Base-by-base conservation (phyloP, 1,139 yeast species). In the Yamadazyma diddensiae region DNA sequence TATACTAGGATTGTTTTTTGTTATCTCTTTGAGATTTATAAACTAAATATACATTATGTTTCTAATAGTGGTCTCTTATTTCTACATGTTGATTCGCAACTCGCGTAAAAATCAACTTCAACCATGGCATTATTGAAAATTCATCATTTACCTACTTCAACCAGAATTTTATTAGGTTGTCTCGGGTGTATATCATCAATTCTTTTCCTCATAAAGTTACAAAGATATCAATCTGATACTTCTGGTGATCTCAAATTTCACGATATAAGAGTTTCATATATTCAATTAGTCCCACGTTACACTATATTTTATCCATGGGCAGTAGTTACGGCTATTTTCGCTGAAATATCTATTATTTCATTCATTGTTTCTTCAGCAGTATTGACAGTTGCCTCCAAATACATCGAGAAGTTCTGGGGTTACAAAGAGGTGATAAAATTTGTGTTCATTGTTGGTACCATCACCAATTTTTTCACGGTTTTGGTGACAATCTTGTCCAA, bases 291-390 rank as follows among this genome's bases (percentile, higher is more conserved):
- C 5, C 95, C 96, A 3, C 61, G 70, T 15, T 62, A 69, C 33
- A 72, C 84, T 0, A 50, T 81, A 3, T 59, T 59, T 36, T 71
- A 77, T 41, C 95, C 95, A 4, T 83, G 94, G 90, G 85, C 85
- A 1, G 46, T 86, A n/a, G 48, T 79, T 21, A 73, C 85, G 2
- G 70, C 94, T 0, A 71, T 85, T 12, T 83, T 85, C 54, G 79
- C 86, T 2, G 95, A 87, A 50, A 70, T 73, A 18, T 62, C 77
- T 13, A 34, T 81, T 1, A 46, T 79, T 40, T 67, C 76, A 24
- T 71, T 78, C 37, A 9, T 73, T 5, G 38, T 75, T 4, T 74
- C 86, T 1, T 50, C 70, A 5, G 43, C 64, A 2, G 65, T 82
- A 8, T 55, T 85, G 34, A 64, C 65, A 27, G 62, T 77, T 30